Evolutionary conservation across 768 basidiomycete genomes (phyloP), one percentile per base, ranked within the genome.

Genomic region (Strobilomyces dryophilus): DNA sequence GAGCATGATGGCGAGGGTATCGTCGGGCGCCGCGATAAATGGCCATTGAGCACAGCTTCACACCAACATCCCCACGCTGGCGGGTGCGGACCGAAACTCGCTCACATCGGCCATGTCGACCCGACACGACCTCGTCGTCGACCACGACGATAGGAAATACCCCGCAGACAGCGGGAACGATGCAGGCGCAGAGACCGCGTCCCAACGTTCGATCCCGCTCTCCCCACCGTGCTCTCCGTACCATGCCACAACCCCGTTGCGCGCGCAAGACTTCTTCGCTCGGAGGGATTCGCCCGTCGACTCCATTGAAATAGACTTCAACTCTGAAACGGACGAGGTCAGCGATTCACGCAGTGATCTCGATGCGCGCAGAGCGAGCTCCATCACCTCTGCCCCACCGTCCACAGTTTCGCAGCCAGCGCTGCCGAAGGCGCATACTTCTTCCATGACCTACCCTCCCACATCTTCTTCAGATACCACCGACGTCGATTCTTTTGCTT

Each of bases 131-230:
- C 45, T 45, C 52, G 20, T 26, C 39, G 45, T 12, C 24, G 49
- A 18, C n/a, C 52, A 51, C 45, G 57, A 42, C 32, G 47, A 50
- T 40, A 42, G 43, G 31, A 39, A 55, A n/a, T 46, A 52, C 35
- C 49, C 47, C 56, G 52, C 51, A 17, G 69, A 70, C 49, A 62
- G 52, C 53, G 78, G 78, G 51, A 78, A 77, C 61, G 78, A 81
- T 57, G 76, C 74, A 52, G 87, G 87, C 57, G 82, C 77, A 52
- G 89, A 91, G 63, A 89, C 87, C 5, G 87, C 89, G 15, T 89
- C 87, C 9, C 85, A 88, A 61, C 81, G 78, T 37, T 91, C 89
- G 1, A 86, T 91, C 47, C 79, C 87, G 21, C 81, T 91, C 39
- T 83, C 87, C 4, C 79, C 85, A 3, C 67, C 81, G 14, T 66